Evolutionary conservation across 495 filamentous ascomycete species (phyloP), one percentile per base, ranked within the genome.

Genomic region (Astrothelium macrocarpum): DNA sequence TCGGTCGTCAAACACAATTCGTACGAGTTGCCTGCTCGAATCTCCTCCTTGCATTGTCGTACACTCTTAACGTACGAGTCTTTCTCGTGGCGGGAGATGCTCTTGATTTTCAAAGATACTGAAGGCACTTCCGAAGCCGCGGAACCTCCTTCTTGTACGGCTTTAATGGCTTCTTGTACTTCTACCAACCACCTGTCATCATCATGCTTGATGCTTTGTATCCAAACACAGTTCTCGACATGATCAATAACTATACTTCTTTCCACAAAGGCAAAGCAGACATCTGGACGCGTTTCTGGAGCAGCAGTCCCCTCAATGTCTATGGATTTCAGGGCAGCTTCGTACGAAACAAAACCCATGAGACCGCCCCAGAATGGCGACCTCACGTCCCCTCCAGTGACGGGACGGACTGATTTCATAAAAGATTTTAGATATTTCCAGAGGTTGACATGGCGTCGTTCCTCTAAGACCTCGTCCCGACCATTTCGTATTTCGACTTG

Each of bases 321-420:
- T n/a, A 90, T 84, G 2, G 80, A 79, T 28, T 80, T 72, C 0
- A 97, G 78, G 0, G 91, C 90, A 59, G 91, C 80, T 71, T 98
- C 93, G 66, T 97, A 97, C 0, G 89, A 90, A 53, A 91, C 87
- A 70, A 88, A 96, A 0, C 94, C 94, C 73, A 97, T 82, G 59
- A 97, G 85, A 0, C 93, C 93, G 49, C 92, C 93, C 77, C 90
- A 86, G 70, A 98, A 98, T 1, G 79, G 92, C 45, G 76, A 74
- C 36, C 73, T 71, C 0, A 66, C 65, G 45, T 74, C 70, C 1
- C 77, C 81, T 26, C 77, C 71, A 3, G 65, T 73, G 25, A 81
- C 77, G 61, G 72, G 78, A 49, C 20, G 23, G 49, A 76, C 78
- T 62, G 76, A 71, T 45, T 82, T 75, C 76, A 87, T 84, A 64